Conservation (phyloP, 1,284 basidiomycete species). For the Chalciporus piperatoides region DNA sequence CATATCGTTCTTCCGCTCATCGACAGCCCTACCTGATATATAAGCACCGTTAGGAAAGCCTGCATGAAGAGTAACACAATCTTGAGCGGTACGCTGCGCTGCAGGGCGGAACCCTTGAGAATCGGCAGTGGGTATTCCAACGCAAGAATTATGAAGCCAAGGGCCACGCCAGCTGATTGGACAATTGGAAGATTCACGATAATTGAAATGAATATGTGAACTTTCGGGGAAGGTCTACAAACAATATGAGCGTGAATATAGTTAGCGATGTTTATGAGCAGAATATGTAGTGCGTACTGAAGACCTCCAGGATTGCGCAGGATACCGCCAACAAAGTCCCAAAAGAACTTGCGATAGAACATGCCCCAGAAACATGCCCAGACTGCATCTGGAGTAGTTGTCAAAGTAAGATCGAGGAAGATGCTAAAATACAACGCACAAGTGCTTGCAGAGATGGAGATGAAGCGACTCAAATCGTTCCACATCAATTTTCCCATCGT, state of each 20-base stretch:
- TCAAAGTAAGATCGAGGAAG: constrained; percentile 7
- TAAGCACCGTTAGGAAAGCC: constrained; percentile 62
- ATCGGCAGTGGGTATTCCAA: constrained; percentile 66
- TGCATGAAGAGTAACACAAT: constrained; percentile 64
- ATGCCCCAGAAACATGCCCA: constrained; percentile 79
- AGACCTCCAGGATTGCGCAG: constrained; percentile 72
- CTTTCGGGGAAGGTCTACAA: constrained; percentile 59
- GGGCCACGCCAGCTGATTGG: constrained; percentile 60
- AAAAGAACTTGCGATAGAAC: constrained; percentile 87
- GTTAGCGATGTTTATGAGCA: not conserved
- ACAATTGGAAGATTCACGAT: constrained; percentile 74
- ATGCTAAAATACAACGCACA: constrained; percentile 52
- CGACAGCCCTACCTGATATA: constrained; percentile 66
- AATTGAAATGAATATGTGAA: constrained; percentile 60
- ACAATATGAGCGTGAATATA: not conserved
- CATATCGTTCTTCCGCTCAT: not conserved
- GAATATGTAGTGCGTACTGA: constrained; percentile 60
- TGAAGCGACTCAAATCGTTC: constrained; percentile 73
- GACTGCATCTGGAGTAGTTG: constrained; percentile 54
- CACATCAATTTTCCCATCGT: constrained; percentile 80
- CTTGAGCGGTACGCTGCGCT: constrained; percentile 63
- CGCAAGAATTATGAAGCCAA: constrained; percentile 55
- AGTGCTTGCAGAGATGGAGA: constrained; percentile 66
- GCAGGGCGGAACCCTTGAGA: constrained; percentile 52
- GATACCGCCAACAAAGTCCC: constrained; percentile 75